A percentile compares a stretch with the other conserved stretches of the same genome.
Evolutionary conservation across 768 basidiomycete species (phyloP).

Genomic region (Psilocybe azurescens): DNA sequence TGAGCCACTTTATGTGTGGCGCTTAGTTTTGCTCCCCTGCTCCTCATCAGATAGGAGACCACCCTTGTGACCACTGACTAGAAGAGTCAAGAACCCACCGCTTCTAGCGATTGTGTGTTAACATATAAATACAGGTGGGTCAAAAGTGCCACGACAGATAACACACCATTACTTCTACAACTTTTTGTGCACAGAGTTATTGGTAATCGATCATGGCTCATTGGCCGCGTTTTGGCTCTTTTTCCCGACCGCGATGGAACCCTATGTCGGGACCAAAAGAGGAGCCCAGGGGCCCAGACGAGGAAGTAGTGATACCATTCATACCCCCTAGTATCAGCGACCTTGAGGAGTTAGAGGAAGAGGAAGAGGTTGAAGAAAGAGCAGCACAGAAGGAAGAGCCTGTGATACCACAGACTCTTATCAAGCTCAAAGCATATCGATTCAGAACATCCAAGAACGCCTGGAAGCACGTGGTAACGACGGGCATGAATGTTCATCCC

Average conservation of each 20-base stretch:
- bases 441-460: conserved; percentile 41
- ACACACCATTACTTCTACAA: background rate
- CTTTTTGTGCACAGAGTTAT: background rate
- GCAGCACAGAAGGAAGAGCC: background rate
- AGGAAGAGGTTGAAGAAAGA: conserved; percentile 13
- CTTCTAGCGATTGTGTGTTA: background rate
- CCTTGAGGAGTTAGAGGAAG: conserved; percentile 11
- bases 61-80: background rate
- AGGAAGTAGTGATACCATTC: conserved; percentile 20
- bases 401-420: conserved; percentile 25
- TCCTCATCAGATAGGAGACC: background rate
- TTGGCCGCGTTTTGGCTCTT: conserved; percentile 18
- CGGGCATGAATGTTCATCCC: conserved; percentile 32
- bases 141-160: background rate
- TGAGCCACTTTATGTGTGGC: background rate
- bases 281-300: conserved; percentile 9
- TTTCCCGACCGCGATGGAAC: conserved; percentile 20
- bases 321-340: conserved; percentile 21
- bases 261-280: conserved; percentile 14
- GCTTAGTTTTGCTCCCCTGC: background rate
- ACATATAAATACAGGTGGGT: background rate
- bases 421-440: conserved; percentile 41
- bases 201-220: conserved; percentile 15
- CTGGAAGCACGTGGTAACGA: conserved; percentile 51
- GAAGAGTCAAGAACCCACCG: background rate